Percentiles rank a stretch among this genome's conserved stretches.
Evolutionary conservation across 306 rosid species (phyloP).

Genomic region (Cucurbita ficifolia): DNA sequence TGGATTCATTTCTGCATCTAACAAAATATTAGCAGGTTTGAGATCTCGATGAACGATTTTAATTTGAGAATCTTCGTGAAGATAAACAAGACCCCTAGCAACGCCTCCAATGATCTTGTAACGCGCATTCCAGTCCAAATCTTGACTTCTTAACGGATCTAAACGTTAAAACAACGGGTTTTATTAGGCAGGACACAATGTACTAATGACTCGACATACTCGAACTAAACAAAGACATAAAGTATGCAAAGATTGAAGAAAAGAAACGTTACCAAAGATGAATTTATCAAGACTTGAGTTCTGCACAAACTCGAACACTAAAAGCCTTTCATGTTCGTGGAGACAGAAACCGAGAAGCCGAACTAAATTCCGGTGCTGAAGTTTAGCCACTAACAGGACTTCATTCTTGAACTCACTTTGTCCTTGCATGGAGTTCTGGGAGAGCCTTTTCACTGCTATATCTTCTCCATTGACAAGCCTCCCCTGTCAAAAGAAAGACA

Average conservation of each 20-base stretch:
- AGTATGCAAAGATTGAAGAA: not conserved
- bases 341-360: conserved; percentile 11
- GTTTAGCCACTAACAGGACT: conserved; percentile 4
- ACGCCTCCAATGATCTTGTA: conserved; percentile 7
- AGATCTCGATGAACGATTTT: conserved; percentile 1
- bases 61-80: conserved; percentile 12
- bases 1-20: conserved; percentile 11
- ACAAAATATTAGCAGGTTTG: conserved; percentile 7
- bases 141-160: conserved; percentile 1
- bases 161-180: not conserved
- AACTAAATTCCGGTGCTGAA: conserved; percentile 12
- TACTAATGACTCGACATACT: not conserved
- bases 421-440: not conserved
- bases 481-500: not conserved
- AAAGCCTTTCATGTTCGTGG: conserved; percentile 3
- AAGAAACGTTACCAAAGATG: conserved; percentile 5
- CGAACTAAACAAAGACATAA: not conserved
- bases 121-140: conserved; percentile 4
- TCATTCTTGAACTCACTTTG: conserved; percentile 12
- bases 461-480: conserved; percentile 1
- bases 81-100: conserved; percentile 10
- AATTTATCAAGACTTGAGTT: conserved; percentile 9
- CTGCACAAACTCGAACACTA: conserved; percentile 8
- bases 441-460: conserved; percentile 11
- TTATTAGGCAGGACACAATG: not conserved